Base-by-base conservation (phyloP, 192 early-diverging fungal species). In the Podila horticola region DNA sequence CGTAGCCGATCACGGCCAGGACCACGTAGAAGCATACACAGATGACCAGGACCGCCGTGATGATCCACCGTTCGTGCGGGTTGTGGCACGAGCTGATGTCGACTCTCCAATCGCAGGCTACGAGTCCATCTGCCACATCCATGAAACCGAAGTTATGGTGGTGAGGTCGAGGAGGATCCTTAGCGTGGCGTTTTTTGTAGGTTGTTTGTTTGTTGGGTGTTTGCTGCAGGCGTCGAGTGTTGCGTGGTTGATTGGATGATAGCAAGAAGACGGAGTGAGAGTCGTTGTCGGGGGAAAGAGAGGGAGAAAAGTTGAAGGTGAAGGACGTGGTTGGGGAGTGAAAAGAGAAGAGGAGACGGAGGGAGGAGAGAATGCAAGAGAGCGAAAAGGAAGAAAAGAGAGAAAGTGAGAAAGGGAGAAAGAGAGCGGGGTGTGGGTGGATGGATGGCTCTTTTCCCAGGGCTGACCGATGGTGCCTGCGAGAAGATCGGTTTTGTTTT, bases 101-200 rank as follows among this genome's bases (percentile, higher is more conserved):
- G 20, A 81, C 77, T 52, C 77, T 67, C 77, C 77, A 81, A 66
- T 81, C 77, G 60, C 77, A 81, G 17, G 72, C 77, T 52, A 81
- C 77, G 26, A 72, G 60, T 65, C 74, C 74, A 34, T 64, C 52
- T 22, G 66, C 67, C 22, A 81, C 77, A 73, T 81, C 71, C 77
- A 81, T 81, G 61, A 33, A 75, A 64, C 52, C 22, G 57, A 24
- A 11, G 41, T 45, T 45, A 17, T 12, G 41, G 41, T 17, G 41
- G 3, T 13, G 41, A 45, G 41, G 41, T 45, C 13, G 41, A 45
- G 15, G 15, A 17, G 41, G 4, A 6, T 55, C 52, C 24, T 55
- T 11, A 11, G 17, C 50, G 19, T 52, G 50, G 0, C 24, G 17
- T 52, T 51, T 20, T 55, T 24, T 55, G 52, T 55, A 22, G 19